Evolutionary conservation across 73 alveolate genomes (phyloP), one percentile per base, ranked within the genome.

Genomic region (Effrenium voratum): DNA sequence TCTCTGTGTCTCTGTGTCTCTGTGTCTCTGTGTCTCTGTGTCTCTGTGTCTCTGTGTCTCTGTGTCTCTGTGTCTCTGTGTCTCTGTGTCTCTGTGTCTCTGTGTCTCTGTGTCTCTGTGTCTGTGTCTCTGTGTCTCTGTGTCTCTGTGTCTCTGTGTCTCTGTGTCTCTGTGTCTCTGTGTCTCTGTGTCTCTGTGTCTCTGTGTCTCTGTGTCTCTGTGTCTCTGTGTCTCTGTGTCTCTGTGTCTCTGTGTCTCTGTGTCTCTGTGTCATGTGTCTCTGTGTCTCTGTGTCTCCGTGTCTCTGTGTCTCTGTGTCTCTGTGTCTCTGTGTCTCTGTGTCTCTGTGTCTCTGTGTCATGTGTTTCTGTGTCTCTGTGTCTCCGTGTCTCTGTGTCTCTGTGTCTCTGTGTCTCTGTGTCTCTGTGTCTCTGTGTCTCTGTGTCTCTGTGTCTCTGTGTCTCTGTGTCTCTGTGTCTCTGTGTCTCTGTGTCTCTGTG

Each of bases 331-430:
- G 80, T 66, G 80, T 66, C 80, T 66, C 80, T 66, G 80, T 66
- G 80, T 66, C 80, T 66, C 80, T 66, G 80, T 66, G 80, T 66
- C 80, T 66, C n/a, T n/a, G n/a, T n/a, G n/a, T n/a, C n/a, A n/a
- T n/a, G n/a, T n/a, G n/a, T n/a, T n/a, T n/a, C 80, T 66, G 80
- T n/a, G 80, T 66, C 80, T 66, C 80, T 66, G 80, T n/a, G 80
- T 66, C 80, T 66, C 80, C 24, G 80, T 66, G 80, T 66, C 80
- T 66, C 80, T 66, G 80, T 66, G 80, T n/a, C 41, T 66, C 80
- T 66, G 80, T 66, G 80, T 66, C 80, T 66, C 80, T 66, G 80
- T 66, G 80, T 66, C 41, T 66, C 44, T 66, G 80, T 66, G 44
- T 66, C 80, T 66, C 44, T 66, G 80, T 66, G 44, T 66, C 80